Evolutionary conservation across 352 stramenopile species (phyloP), one percentile per base, ranked within the genome.

Genomic region (Phytophthora ramorum): DNA sequence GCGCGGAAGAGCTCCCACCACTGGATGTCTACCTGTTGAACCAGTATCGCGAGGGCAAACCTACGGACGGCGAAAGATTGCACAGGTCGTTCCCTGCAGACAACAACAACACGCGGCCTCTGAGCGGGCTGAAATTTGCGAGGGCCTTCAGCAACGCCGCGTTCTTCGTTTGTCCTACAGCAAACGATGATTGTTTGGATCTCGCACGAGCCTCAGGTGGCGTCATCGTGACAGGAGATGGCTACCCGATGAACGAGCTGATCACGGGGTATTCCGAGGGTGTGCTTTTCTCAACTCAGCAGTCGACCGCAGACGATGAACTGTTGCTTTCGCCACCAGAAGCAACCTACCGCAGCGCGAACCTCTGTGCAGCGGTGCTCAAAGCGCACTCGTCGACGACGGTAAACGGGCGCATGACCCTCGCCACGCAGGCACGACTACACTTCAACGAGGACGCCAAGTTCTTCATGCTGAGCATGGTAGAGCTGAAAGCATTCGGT

Each of bases 191-290:
- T 63, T 86, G 80, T 63, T 76, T 90, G 54, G 83, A 85, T 44
- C 77, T 87, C 13, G 81, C 76, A 12, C 73, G 77, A 22, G 79
- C 81, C 5, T 53, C 75, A 1, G 70, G 79, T 3, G 75, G 64
- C 4, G 63, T 89, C 5, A 70, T 90, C 9, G 48, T 90, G 30
- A 76, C 79, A 4, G 75, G 73, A 0, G 67, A 87, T 53, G 61
- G 59, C 8, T 76, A 76, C 14, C 81, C 81, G 24, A 90, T 87
- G 81, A 89, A 87, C 57, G 81, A 90, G 48, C 52, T 86, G 16
- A 30, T 81, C 24, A 58, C 51, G 14, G 46, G 28, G 12, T 38
- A 44, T 3, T 48, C 32, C 0, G 52, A 65, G 10, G 69, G 54
- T 10, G 19, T 77, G 26, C 16, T 62, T 0, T 63, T 68, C 45